Base-by-base conservation (phyloP, 2,329 filamentous ascomycete species). In the Stylonectria norvegica region DNA sequence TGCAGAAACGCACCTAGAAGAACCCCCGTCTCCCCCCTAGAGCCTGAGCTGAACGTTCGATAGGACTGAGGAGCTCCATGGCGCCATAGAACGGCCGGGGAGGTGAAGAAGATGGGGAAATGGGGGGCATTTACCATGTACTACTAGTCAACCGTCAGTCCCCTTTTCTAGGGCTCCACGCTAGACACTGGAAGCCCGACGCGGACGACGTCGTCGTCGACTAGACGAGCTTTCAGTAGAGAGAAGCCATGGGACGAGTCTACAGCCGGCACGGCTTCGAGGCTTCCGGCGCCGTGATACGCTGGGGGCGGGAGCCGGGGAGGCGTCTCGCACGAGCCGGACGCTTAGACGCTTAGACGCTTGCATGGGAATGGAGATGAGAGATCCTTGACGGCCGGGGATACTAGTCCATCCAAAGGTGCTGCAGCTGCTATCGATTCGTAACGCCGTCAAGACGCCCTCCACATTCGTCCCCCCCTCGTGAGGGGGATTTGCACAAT, bases 41-140 rank as follows among this genome's bases (percentile, higher is more conserved):
- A 6, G 27, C 14, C 8, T 14, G 27, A 9, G 9, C 27, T 6
- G 27, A 30, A 30, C 14, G 15, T 30, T 30, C 27, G 8, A 30
- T 14, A 15, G 27, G 8, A 8, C 35, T 36, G 29, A 33, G 29
- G 37, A 36, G 33, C 30, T 34, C 20, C 33, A 46, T 30, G 34
- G 43, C 34, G 19, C 20, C 18, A 33, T 32, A 12, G 17, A 23
- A 18, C 17, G n/a, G 19, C 25, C 20, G 33, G 19, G n/a, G 22
- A 30, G 16, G 19, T 25, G 31, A 36, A 34, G 42, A 37, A 38
- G 29, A 29, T 34, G 35, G 40, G 34, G 38, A 40, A 42, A 22
- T n/a, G 12, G 39, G 31, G 15, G 19, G 23, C 15, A n/a, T n/a
- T n/a, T n/a, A n/a, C n/a, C n/a, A n/a, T n/a, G n/a, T n/a, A n/a